Evolutionary conservation across 2,329 filamentous ascomycete species (phyloP), one percentile per base, ranked within the genome.

Genomic region (Fusarium sp.): DNA sequence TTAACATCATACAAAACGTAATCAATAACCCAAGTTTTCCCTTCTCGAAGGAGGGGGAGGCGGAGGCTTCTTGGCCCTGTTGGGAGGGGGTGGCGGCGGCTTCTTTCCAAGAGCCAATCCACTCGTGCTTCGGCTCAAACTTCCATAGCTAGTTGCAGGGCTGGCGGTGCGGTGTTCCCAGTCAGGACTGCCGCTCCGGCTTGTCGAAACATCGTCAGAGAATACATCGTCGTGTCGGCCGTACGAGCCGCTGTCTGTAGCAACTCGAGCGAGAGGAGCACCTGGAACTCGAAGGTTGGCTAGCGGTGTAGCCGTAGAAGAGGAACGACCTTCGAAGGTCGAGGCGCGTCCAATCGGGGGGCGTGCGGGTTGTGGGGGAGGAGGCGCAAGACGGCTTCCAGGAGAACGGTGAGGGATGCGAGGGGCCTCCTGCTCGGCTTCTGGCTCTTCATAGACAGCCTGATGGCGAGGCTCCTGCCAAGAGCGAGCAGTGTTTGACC

Each of bases 61-160:
- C 22, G 80, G 75, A 6, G 78, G 78, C 72, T 79, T 79, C 72
- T 79, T 80, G 52, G 77, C 79, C 14, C 84, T 83, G 65, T 86
- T 82, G 32, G 78, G 76, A 33, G 85, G 85, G 10, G 85, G 79
- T 4, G 86, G 85, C 45, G 85, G 86, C 13, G 85, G 77, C 78
- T 88, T 88, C 81, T 87, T 87, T 56, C 80, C 75, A 32, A 74
- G 44, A 10, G 73, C 74, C 39, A 74, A 35, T 11, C 73, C 71
- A 26, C 68, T 76, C 37, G 81, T 77, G 55, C 79, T 85, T 45
- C 82, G 79, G 67, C 80, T 86, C 45, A 86, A 72, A 73, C 85
- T 87, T 61, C 83, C 84, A 57, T 85, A 83, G 74, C 85, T 87
- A 1, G 86, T 87, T 4, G 85, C 83, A 0, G 86, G 86, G 68